A percentile compares a stretch with the other conserved stretches of the same genome.
Conservation (phyloP, 768 basidiomycete species). For the Leccinellum luteum region DNA sequence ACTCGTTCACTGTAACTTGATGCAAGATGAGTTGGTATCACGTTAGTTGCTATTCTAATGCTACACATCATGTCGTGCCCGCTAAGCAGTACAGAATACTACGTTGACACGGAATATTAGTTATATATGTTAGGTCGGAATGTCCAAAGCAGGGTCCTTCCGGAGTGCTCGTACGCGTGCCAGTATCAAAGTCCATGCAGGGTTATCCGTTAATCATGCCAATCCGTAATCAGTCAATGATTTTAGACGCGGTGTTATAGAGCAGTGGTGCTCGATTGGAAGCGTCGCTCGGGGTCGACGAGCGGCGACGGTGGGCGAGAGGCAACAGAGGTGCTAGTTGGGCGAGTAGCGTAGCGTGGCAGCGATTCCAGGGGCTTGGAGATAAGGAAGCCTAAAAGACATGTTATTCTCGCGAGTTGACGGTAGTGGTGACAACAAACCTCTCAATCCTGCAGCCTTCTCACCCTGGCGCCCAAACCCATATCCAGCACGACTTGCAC, state of each 20-base stretch:
- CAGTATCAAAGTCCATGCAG: slow-evolving; percentile 9
- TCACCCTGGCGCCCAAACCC: slow-evolving; percentile 84
- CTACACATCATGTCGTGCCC: slow-evolving; percentile 25
- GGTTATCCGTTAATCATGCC: slow-evolving; percentile 18
- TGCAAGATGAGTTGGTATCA: neutral
- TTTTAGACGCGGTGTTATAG: slow-evolving; percentile 18
- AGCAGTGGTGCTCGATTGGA: slow-evolving; percentile 29
- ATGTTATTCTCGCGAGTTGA: slow-evolving; percentile 2
- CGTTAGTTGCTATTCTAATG: slow-evolving; percentile 16
- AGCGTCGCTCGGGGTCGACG: slow-evolving; percentile 19
- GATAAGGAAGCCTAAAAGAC: slow-evolving; percentile 47
- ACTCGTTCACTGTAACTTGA: neutral
- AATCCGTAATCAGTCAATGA: slow-evolving; percentile 20
- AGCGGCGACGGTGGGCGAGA: slow-evolving; percentile 25
- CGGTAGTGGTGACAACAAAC: slow-evolving; percentile 27
- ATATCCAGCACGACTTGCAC: slow-evolving; percentile 46
- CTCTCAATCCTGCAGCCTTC: slow-evolving; percentile 63
- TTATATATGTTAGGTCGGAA: slow-evolving; percentile 2
- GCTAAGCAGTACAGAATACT: slow-evolving; percentile 22
- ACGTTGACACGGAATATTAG: slow-evolving; percentile 5
- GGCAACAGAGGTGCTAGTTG: slow-evolving; percentile 23
- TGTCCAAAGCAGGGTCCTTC: slow-evolving; percentile 19
- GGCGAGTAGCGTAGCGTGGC: slow-evolving; percentile 52
- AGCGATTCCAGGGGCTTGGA: slow-evolving; percentile 61
- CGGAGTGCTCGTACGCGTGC: slow-evolving; percentile 7